These are phyloP conservation scores for Aechmea fasciata DNA, from an alignment of 176 grass and related monocot species.

Conservation along the genomic window DNA sequence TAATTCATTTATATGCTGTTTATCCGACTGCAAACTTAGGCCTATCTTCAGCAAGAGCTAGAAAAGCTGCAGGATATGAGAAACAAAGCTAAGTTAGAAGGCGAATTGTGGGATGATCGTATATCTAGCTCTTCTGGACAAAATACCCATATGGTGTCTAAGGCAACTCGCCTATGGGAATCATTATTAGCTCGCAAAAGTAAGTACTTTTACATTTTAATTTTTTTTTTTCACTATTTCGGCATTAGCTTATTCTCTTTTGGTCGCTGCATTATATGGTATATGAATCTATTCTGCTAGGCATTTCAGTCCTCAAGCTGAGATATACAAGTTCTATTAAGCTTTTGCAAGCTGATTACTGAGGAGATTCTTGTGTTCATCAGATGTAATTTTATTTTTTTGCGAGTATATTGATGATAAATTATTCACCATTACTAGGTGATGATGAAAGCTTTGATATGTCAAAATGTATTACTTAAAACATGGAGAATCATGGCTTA, in stretches of 20 bases:
- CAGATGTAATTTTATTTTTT: neutral
- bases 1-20: slow-evolving; percentile 16
- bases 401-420: neutral
- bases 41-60: slow-evolving; percentile 95
- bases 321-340: neutral
- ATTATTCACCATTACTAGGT: neutral
- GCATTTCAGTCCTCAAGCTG: neutral
- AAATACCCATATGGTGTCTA: slow-evolving; percentile 86
- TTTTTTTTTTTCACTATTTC: no score
- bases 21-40: slow-evolving; percentile 43
- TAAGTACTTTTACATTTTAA: slow-evolving; percentile 18
- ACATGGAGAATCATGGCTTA: neutral
- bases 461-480: neutral
- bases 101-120: slow-evolving; percentile 76
- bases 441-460: neutral
- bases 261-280: no score
- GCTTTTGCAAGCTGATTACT: neutral
- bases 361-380: neutral
- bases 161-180: slow-evolving; percentile 89
- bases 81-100: slow-evolving; percentile 92
- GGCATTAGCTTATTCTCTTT: no score
- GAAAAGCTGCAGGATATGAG: slow-evolving; percentile 86
- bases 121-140: slow-evolving; percentile 69
- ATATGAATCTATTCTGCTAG: no score
- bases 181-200: slow-evolving; percentile 93